Evolutionary conservation across 805 yeast species (phyloP).

Genomic region (Candida maris): DNA sequence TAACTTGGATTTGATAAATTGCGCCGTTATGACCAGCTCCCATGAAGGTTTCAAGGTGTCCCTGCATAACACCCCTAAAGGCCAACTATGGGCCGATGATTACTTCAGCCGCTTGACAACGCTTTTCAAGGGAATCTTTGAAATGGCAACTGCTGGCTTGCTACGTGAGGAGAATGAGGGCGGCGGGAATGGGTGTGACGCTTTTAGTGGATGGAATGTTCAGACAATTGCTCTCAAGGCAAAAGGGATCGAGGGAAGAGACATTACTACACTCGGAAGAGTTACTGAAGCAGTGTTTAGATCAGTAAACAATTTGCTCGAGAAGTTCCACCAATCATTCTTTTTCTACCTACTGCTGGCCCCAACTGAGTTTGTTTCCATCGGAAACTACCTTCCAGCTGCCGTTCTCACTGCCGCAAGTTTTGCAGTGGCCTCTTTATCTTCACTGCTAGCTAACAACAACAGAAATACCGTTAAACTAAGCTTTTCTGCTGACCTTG

Average conservation of each 20-base stretch:
- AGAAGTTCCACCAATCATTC: slow-evolving; percentile 95
- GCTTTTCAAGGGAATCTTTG: slow-evolving; percentile 60
- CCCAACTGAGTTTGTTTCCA: slow-evolving; percentile 80
- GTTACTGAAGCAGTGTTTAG: slow-evolving; percentile 83
- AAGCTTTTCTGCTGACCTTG: slow-evolving; percentile 3
- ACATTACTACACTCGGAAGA: slow-evolving; percentile 89
- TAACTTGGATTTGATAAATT: slow-evolving; percentile 82
- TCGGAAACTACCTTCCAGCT: slow-evolving; percentile 88
- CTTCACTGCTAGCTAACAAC: slow-evolving; percentile 47
- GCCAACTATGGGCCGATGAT: slow-evolving; percentile 42
- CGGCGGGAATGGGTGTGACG: slow-evolving; percentile 68
- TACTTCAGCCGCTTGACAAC: slow-evolving; percentile 57
- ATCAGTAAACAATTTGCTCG: slow-evolving; percentile 85
- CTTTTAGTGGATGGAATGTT: slow-evolving; percentile 94
- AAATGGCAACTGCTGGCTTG: slow-evolving; percentile 70
- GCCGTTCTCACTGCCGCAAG: slow-evolving; percentile 69
- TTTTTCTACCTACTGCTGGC: slow-evolving; percentile 84
- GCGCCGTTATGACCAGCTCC: slow-evolving; percentile 67
- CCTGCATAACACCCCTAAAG: slow-evolving; percentile 54
- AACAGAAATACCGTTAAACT: slow-evolving; percentile 23
- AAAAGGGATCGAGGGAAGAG: slow-evolving; percentile 47
- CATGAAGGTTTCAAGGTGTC: slow-evolving; percentile 74
- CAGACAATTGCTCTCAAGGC: slow-evolving; percentile 85
- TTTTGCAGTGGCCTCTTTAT: slow-evolving; percentile 65
- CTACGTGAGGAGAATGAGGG: slow-evolving; percentile 16